Conservation (phyloP, 371 early-diverging fungal species). For the Blakeslea trispora region DNA sequence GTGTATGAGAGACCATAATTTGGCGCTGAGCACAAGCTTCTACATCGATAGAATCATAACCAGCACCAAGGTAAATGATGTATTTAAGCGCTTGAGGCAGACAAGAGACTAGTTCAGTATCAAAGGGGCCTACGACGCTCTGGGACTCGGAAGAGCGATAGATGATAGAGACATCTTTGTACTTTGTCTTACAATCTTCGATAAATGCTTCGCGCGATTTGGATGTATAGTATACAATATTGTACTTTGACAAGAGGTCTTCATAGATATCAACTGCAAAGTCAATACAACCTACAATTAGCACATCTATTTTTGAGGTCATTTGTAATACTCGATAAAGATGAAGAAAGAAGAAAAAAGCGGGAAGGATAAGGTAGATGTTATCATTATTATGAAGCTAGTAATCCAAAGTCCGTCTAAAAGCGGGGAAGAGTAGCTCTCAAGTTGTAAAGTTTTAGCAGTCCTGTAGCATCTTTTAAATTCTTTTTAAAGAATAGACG, state of each 20-base stretch:
- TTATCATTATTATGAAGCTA: background rate
- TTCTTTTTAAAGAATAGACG: too few species aligned
- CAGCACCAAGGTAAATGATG: constrained; percentile 39
- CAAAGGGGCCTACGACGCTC: constrained; percentile 29
- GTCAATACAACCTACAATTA: constrained; percentile 41
- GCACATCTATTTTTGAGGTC: constrained; percentile 14
- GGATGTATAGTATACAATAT: constrained; percentile 31
- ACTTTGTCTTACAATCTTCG: constrained; percentile 36
- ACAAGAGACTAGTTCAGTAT: constrained; percentile 36
- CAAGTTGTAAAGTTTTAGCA: too few species aligned
- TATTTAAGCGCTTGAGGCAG: constrained; percentile 36
- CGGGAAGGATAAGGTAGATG: background rate
- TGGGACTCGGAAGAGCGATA: constrained; percentile 29
- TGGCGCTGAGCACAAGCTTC: constrained; percentile 35
- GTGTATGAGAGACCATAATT: constrained; percentile 47
- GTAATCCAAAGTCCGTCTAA: too few species aligned
- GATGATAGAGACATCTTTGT: constrained; percentile 33
- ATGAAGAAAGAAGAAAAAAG: background rate
- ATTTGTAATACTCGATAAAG: background rate
- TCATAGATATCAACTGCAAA: constrained; percentile 34
- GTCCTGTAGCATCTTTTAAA: too few species aligned
- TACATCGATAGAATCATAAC: constrained; percentile 46
- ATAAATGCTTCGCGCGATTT: constrained; percentile 40
- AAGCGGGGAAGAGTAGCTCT: too few species aligned
- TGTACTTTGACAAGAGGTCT: constrained; percentile 20